Base-by-base conservation (phyloP, 257 asterid genomes). In the Gentiana straminea region DNA sequence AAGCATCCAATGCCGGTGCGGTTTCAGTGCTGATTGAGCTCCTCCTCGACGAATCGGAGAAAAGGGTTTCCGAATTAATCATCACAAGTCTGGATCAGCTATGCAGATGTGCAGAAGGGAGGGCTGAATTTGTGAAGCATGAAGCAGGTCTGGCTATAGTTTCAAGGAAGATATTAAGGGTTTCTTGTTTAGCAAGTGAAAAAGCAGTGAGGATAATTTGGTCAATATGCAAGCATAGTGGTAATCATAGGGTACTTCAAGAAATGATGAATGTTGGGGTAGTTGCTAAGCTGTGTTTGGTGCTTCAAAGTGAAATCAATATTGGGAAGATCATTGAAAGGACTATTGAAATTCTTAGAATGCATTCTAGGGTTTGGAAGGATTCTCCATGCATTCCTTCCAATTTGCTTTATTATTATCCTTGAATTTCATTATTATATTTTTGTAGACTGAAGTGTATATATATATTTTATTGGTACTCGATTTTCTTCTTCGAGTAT, bases 241-340 rank as follows among this genome's bases (percentile, higher is more conserved):
- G 74, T n/a, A 75, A 68, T 57, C 43, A 71, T 8, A 73, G 77
- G 70, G 82, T 84, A 57, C 70, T 84, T 36, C 74, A 70, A 53
- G 96, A 88, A 35, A 82, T 88, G 94, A 35, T 77, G 72, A 80
- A 79, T 3, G 82, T 82, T 1, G 95, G 96, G 43, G 93, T 87
- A 13, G 92, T 80, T 11, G 33, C 92, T 43, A 87, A 87, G 79
- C 35, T 87, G 79, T 82, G 86, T 63, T 65, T 84, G 73, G 88
- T 84, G 48, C 55, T 80, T 75, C 94, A 82, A 65, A 77, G 77
- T 39, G 87, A 81, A 9, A 54, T 61, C 1, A 68, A 67, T 49
- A 24, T 24, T 24, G 33, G 36, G 10, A 88, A 77, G 70, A 78
- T 73, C 0, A 70, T 77, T 7, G 94, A 80, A 68, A 80, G 75